phyloP scores from a whole-genome alignment of 2,329 filamentous ascomycete genomes.

The Aspergillus costaricaensis region DNA sequence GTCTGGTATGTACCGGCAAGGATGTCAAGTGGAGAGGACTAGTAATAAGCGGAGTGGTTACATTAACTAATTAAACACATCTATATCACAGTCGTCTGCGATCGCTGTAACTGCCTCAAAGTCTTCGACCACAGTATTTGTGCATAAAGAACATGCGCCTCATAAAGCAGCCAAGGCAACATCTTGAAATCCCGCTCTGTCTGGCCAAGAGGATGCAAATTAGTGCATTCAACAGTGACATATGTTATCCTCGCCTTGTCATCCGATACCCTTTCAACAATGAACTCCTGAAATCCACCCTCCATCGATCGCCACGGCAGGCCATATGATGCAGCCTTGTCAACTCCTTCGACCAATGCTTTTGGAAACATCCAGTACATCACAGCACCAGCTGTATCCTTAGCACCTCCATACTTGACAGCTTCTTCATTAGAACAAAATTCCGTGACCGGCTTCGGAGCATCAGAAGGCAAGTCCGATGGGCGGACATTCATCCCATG shows the following conservation, averaged over 20 bases:
- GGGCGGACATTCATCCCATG: neutral
- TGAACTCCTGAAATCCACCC: constrained; percentile 16
- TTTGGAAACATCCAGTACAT: constrained; percentile 10
- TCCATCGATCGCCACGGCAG: constrained; percentile 18
- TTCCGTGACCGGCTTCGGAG: neutral
- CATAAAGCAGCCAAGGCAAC: constrained; percentile 11
- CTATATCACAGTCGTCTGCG: neutral
- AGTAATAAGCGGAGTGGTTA: neutral
- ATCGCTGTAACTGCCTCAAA: neutral
- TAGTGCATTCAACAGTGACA: constrained; percentile 8
- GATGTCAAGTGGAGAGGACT: neutral
- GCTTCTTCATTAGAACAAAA: neutral
- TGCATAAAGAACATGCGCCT: constrained; percentile 17
- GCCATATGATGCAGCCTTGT: constrained; percentile 11
- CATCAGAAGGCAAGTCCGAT: neutral
- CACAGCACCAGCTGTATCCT: neutral
- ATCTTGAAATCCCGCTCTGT: constrained; percentile 12
- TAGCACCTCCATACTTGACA: neutral
- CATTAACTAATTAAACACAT: neutral
- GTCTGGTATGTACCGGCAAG: too few species aligned
- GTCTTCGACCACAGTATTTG: constrained; percentile 1
- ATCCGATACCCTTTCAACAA: constrained; percentile 12
- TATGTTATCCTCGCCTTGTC: constrained; percentile 13
- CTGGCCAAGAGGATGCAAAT: constrained; percentile 8
- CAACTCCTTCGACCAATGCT: neutral